These are phyloP conservation scores for Phytophthora aleatoria DNA, from an alignment of 352 stramenopile species.

Conservation along the genomic window DNA sequence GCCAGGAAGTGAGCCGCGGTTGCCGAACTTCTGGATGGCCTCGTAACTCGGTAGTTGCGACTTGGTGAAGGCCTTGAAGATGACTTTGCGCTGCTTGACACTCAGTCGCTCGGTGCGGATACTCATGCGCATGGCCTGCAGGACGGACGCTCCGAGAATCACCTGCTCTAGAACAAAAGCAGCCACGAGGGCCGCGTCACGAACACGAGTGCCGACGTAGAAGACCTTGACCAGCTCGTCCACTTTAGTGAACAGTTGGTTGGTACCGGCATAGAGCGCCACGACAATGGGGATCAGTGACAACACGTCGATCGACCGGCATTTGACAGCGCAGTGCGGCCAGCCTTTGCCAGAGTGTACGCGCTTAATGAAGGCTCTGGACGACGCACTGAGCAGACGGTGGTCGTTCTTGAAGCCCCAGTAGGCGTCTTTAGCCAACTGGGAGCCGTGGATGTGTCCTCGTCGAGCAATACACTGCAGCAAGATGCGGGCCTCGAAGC, in stretches of 20 bases:
- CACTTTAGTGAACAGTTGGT: constrained; percentile 81
- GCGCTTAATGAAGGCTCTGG: constrained; percentile 77
- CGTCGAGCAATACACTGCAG: constrained; percentile 72
- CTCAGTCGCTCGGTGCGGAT: constrained; percentile 80
- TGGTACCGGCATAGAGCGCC: constrained; percentile 79
- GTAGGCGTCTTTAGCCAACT: constrained; percentile 81
- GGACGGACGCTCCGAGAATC: constrained; percentile 73
- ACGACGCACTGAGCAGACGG: constrained; percentile 68
- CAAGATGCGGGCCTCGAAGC: constrained; percentile 78
- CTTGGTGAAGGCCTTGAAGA: constrained; percentile 88
- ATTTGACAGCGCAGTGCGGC: constrained; percentile 78
- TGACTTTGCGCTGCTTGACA: constrained; percentile 83
- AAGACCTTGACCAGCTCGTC: constrained; percentile 84
- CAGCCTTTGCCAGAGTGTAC: constrained; percentile 74
- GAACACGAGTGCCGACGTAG: constrained; percentile 72
- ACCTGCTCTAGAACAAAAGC: constrained; percentile 84
- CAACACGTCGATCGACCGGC: constrained; percentile 79
- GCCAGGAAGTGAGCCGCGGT: constrained; percentile 68
- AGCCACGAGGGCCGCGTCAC: constrained; percentile 69
- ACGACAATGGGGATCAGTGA: constrained; percentile 75
- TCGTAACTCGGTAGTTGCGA: constrained; percentile 81
- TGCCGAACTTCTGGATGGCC: constrained; percentile 85
- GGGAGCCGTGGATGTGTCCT: constrained; percentile 71
- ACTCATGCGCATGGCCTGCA: constrained; percentile 85
- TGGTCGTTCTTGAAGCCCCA: constrained; percentile 86